These are phyloP conservation scores for Podaxis pistillaris DNA, from an alignment of 768 basidiomycete species.

Conservation along the genomic window DNA sequence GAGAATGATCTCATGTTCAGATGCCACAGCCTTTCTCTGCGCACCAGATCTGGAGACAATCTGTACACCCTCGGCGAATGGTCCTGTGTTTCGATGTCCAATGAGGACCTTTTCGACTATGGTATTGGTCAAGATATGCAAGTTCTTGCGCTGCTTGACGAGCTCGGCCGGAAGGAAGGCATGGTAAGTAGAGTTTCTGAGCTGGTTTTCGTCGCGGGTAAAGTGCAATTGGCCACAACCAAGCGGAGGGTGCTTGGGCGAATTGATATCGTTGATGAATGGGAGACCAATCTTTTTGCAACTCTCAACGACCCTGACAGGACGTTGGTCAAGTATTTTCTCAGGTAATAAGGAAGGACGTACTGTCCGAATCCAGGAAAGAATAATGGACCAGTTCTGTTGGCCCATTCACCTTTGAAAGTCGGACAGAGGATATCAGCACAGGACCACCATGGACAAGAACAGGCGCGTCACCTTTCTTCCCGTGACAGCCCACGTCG, in stretches of 20 bases:
- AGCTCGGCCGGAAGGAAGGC: conserved; percentile 69
- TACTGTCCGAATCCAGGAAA: conserved; percentile 53
- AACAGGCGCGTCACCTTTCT: conserved; percentile 35
- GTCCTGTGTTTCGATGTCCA: conserved; percentile 41
- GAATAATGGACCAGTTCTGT: conserved; percentile 51
- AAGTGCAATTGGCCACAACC: conserved; percentile 4
- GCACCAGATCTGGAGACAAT: conserved; percentile 40
- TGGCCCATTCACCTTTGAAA: conserved; percentile 40
- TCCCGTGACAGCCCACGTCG: conserved; percentile 5
- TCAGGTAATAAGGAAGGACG: conserved; percentile 23
- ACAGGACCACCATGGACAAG: conserved; percentile 34
- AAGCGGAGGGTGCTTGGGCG: conserved; percentile 42
- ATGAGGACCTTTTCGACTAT: conserved; percentile 58
- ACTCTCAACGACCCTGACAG: conserved; percentile 44
- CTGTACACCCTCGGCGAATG: conserved; percentile 48
- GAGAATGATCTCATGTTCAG: conserved; percentile 59
- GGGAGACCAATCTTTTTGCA: conserved; percentile 55
- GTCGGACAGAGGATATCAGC: background rate
- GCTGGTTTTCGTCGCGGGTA: conserved; percentile 35
- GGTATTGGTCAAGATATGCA: conserved; percentile 57
- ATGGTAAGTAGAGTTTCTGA: conserved; percentile 60
- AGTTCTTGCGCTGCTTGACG: conserved; percentile 55
- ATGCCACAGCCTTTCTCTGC: conserved; percentile 41
- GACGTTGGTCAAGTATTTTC: background rate
- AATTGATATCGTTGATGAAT: conserved; percentile 60